Base-by-base conservation (phyloP, 129 eudicot species). In the Chrysanthemum seticuspe region DNA sequence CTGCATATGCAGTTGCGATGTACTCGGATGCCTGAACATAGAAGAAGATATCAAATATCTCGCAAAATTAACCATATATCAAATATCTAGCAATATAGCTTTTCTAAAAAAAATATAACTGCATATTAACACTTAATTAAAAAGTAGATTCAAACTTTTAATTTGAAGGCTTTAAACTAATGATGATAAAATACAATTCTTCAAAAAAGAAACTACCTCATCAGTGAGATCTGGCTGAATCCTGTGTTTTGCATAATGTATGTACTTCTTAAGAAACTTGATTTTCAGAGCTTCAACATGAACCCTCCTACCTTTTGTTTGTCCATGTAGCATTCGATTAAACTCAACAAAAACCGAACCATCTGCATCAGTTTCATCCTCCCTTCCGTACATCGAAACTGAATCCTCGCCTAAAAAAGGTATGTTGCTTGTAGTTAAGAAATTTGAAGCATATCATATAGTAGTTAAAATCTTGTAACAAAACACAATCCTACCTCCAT, bases 1-100 rank as follows among this genome's bases (percentile, higher is more conserved):
- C 99, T 21, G 97, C 99, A 85, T 95, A 95, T 58, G 99, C 86
- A 65, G 96, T 95, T 64, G 99, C 97, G 71, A 95, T 95, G 74
- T 85, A 77, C 76, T 95, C 99, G 58, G 94, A 95, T 65, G 99
- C 99, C 99, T 95, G 83, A 70, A 44, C 59, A 76, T 40, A 70
- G 11, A 73, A 64, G 60, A 75, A 12, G 2, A 65, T 40, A 4
- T 62, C 45, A 68, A 62, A 65, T 27, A 49, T 29, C 47, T n/a
- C 21, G 61, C 50, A 53, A 48, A 25, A 10, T 19, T 16, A 55
- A 50, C 29, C 73, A 34, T 52, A 31, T 15, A 66, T 18, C 16
- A 27, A 54, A 3, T 2, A 62, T 14, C 45, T 5, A 6, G 40
- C 40, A 34, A 40, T 40, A 40, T 6, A 40, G 45, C 45, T 40